Evolutionary conservation across 176 grass and related monocot species (phyloP).

Genomic region (Triticum dicoccoides): DNA sequence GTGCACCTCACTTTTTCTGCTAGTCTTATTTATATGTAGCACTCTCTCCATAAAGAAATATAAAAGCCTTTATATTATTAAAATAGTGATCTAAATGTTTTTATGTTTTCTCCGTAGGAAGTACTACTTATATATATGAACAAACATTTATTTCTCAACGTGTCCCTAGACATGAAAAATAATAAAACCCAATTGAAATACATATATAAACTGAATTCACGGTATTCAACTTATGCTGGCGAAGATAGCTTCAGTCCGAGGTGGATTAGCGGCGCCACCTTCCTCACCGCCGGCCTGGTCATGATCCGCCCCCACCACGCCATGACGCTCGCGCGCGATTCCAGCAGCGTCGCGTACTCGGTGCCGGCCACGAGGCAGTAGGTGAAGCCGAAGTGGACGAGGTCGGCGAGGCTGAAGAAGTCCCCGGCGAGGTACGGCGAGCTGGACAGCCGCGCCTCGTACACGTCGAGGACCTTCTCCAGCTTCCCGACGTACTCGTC

Average conservation of each 20-base stretch:
- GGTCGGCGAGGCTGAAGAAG: conserved; percentile 45
- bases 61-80: no score
- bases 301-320: conserved; percentile 44
- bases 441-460: conserved; percentile 32
- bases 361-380: conserved; percentile 34
- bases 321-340: conserved; percentile 10
- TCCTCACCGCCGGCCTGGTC: conserved; percentile 35
- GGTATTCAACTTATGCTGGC: background rate
- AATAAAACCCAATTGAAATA: background rate
- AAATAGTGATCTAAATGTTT: no score
- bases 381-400: conserved; percentile 42
- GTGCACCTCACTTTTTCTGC: no score
- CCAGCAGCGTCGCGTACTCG: conserved; percentile 14
- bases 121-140: no score
- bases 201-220: background rate
- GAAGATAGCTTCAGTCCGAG: background rate
- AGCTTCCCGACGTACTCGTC: conserved; percentile 36
- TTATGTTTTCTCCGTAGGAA: no score
- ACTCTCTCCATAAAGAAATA: no score
- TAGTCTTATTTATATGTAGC: no score
- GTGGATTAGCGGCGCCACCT: conserved; percentile 6
- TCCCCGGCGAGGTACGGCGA: conserved; percentile 38
- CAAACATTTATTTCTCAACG: no score
- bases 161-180: no score
- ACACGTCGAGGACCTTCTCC: conserved; percentile 21